These are phyloP conservation scores for Delphinella strobiligena DNA, from an alignment of 2,329 filamentous ascomycete genomes.

Conservation along the genomic window DNA sequence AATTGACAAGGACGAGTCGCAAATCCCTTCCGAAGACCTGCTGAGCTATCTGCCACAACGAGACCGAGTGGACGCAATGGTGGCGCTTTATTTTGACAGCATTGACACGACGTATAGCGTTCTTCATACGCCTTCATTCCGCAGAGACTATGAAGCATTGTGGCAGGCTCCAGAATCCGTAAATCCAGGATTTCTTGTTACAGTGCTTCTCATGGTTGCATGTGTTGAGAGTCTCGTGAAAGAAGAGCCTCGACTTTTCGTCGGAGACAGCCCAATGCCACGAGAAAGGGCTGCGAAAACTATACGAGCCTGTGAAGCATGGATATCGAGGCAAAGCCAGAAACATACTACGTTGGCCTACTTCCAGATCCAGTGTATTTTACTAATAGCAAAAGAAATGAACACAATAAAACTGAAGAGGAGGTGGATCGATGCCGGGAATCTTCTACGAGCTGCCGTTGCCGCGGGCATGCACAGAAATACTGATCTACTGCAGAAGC, in stretches of 20 bases:
- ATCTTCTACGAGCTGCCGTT: constrained; percentile 41
- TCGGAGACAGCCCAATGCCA: constrained; percentile 30
- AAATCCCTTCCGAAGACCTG: constrained; percentile 21
- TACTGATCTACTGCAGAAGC: constrained; percentile 25
- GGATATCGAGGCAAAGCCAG: constrained; percentile 33
- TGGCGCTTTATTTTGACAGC: constrained; percentile 35
- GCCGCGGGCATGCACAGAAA: constrained; percentile 42
- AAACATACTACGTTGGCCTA: constrained; percentile 40
- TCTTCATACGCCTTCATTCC: constrained; percentile 42
- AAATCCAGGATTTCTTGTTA: constrained; percentile 24
- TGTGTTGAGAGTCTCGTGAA: constrained; percentile 24
- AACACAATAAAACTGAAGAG: constrained; percentile 43
- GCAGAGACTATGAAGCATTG: constrained; percentile 35
- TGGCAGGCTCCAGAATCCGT: constrained; percentile 27
- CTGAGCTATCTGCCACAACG: constrained; percentile 25
- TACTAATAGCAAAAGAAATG: constrained; percentile 37
- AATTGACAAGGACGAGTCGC: constrained; percentile 7
- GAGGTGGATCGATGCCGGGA: constrained; percentile 39
- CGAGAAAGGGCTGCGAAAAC: constrained; percentile 26
- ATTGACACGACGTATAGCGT: constrained; percentile 42
- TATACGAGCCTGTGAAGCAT: constrained; percentile 29
- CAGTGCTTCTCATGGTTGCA: constrained; percentile 28
- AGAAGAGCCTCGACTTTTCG: constrained; percentile 21
- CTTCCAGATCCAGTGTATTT: constrained; percentile 40
- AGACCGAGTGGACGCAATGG: constrained; percentile 29